Evolutionary conservation across 1,284 basidiomycete genomes (phyloP).

Genomic region (Cryptococcus depauperatus): DNA sequence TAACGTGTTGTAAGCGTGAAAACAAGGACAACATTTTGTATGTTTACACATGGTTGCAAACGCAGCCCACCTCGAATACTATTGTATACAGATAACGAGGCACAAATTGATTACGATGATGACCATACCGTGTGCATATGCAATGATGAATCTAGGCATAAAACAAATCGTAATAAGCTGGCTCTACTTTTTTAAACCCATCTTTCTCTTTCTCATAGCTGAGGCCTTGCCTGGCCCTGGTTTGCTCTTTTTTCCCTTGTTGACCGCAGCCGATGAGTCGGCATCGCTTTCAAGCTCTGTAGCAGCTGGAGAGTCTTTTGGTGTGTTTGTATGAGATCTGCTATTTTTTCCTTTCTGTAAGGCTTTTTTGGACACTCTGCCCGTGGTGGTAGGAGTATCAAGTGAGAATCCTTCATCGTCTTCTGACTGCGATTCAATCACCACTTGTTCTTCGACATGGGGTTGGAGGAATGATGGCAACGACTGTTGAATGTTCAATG

Average conservation of each 20-base stretch:
- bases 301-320: constrained; percentile 16
- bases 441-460: neutral
- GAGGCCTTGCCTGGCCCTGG: constrained; percentile 32
- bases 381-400: constrained; percentile 10
- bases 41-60: too few species aligned
- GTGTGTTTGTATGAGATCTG: constrained; percentile 7
- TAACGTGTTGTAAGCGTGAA: too few species aligned
- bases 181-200: constrained; percentile 36
- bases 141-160: too few species aligned
- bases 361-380: neutral
- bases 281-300: constrained; percentile 17
- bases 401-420: constrained; percentile 17
- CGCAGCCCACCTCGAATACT: neutral
- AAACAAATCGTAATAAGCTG: too few species aligned
- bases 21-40: too few species aligned
- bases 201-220: constrained; percentile 37
- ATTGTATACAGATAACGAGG: neutral
- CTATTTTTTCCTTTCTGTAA: neutral
- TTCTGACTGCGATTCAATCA: constrained; percentile 1
- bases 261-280: constrained; percentile 7
- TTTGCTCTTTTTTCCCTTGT: constrained; percentile 27
- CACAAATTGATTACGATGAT: neutral
- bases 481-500: constrained; percentile 13
- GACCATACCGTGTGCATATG: neutral
- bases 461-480: constrained; percentile 15